A percentile compares a stretch with the other conserved stretches of the same genome.
These are phyloP conservation scores for Magnusiomyces suaveolens DNA, from an alignment of 1,139 yeast genomes.

Conservation along the genomic window DNA sequence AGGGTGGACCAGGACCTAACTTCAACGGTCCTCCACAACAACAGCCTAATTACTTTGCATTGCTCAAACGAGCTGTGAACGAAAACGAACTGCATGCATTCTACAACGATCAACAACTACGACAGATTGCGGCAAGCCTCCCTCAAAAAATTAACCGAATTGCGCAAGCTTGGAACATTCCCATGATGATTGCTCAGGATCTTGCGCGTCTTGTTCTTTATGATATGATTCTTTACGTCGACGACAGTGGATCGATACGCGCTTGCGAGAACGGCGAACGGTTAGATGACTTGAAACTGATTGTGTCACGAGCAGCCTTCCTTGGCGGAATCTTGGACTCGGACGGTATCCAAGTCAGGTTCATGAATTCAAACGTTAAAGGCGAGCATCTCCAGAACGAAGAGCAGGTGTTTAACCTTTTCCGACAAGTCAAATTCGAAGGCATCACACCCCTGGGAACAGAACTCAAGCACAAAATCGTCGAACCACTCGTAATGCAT, in stretches of 20 bases:
- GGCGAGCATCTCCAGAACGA: constrained; percentile 27
- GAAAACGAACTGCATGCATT: constrained; percentile 1
- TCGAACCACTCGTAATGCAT: constrained; percentile 25
- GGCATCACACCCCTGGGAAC: constrained; percentile 30
- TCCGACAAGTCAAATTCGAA: constrained; percentile 23
- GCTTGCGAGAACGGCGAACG: constrained; percentile 30
- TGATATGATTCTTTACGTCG: constrained; percentile 27
- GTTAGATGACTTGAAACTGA: constrained; percentile 28
- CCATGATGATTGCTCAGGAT: constrained; percentile 28
- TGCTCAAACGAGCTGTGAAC: constrained; percentile 13
- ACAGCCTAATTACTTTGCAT: constrained; percentile 14
- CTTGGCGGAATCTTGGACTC: constrained; percentile 28
- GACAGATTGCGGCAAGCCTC: neutral
- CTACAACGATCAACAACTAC: neutral
- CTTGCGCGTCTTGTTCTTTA: constrained; percentile 26
- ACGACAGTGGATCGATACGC: constrained; percentile 31
- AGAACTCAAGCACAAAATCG: constrained; percentile 22
- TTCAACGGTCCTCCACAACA: neutral
- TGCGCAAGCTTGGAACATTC: constrained; percentile 25
- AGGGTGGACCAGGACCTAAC: neutral
- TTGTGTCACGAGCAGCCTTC: constrained; percentile 24
- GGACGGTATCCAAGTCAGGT: constrained; percentile 29
- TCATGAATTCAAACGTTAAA: constrained; percentile 24
- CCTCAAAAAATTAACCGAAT: constrained; percentile 16
- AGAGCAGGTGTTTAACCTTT: constrained; percentile 22